These are phyloP conservation scores for Xylaria bambusicola DNA, from an alignment of 495 filamentous ascomycete species.

Conservation along the genomic window DNA sequence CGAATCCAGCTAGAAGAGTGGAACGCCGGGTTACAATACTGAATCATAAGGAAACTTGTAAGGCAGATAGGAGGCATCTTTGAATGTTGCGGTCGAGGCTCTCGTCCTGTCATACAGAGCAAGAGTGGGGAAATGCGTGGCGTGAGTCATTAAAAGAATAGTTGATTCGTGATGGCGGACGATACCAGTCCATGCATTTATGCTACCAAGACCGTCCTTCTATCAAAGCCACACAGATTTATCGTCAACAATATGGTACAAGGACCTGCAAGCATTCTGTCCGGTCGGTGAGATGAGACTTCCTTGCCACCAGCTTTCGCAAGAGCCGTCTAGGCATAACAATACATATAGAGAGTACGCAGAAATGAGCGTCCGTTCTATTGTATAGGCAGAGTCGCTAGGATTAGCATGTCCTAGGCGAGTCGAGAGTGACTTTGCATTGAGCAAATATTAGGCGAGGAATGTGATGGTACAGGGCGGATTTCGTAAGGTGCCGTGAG, in stretches of 20 bases:
- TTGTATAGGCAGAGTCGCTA: neutral
- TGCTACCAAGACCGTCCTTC: constrained; percentile 13
- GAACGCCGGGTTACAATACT: neutral
- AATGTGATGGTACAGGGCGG: constrained; percentile 5
- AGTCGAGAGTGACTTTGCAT: neutral
- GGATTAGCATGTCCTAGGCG: neutral
- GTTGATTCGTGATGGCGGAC: constrained; percentile 23
- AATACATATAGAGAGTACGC: neutral
- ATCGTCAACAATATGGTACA: constrained; percentile 20
- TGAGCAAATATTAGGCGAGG: constrained; percentile 2
- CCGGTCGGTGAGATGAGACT: constrained; percentile 16
- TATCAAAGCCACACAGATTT: constrained; percentile 9
- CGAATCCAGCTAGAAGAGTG: neutral
- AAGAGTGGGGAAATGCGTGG: neutral
- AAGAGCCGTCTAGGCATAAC: neutral
- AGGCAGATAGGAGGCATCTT: too few species aligned
- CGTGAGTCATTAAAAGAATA: constrained; percentile 15
- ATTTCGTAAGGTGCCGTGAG: neutral
- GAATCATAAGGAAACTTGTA: neutral
- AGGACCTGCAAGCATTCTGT: constrained; percentile 6
- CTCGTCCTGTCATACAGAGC: neutral
- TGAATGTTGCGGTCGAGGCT: too few species aligned
- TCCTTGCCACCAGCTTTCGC: constrained; percentile 1
- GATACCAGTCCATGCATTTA: constrained; percentile 17
- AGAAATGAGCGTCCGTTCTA: neutral